A percentile compares a stretch with the other conserved stretches of the same genome.
These are phyloP conservation scores for Mrakia blollopis DNA, from an alignment of 768 basidiomycete species.

Conservation along the genomic window DNA sequence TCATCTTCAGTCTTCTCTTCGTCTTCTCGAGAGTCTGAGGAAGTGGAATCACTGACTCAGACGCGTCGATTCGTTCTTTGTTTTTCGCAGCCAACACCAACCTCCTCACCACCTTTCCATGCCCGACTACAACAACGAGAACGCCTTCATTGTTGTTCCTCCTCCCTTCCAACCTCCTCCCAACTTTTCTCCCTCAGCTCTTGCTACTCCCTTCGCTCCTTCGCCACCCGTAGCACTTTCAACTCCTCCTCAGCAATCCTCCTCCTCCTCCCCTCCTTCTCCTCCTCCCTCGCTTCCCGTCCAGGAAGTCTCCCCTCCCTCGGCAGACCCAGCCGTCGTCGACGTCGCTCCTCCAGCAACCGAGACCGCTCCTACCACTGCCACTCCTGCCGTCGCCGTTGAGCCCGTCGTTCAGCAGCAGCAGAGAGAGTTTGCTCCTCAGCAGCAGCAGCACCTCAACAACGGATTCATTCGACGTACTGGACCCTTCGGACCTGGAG, in stretches of 20 bases:
- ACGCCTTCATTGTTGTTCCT: slow-evolving; percentile 30
- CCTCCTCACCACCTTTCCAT: slow-evolving; percentile 30
- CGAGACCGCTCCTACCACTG: slow-evolving; percentile 27
- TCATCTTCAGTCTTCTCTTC: neutral
- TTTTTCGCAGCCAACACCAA: slow-evolving; percentile 18
- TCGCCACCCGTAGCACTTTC: slow-evolving; percentile 24
- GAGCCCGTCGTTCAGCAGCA: slow-evolving; percentile 17
- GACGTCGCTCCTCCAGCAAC: slow-evolving; percentile 34
- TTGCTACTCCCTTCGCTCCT: slow-evolving; percentile 32
- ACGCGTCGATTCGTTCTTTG: neutral
- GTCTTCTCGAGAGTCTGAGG: neutral
- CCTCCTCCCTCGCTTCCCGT: slow-evolving; percentile 4
- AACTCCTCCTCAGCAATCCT: slow-evolving; percentile 23
- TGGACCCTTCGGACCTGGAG: slow-evolving; percentile 18
- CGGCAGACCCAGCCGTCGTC: slow-evolving; percentile 21
- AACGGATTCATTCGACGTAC: slow-evolving; percentile 2
- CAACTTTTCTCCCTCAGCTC: slow-evolving; percentile 25
- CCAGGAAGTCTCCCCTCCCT: slow-evolving; percentile 2
- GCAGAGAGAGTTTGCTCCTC: slow-evolving; percentile 10
- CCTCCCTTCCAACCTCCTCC: slow-evolving; percentile 28
- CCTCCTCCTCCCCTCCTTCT: slow-evolving; percentile 25
- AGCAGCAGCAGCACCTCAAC: neutral
- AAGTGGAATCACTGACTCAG: no score
- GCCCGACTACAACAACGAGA: slow-evolving; percentile 34
- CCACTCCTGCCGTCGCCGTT: slow-evolving; percentile 26